These are phyloP conservation scores for Misopates orontium DNA, from an alignment of 257 asterid species.

Conservation along the genomic window DNA sequence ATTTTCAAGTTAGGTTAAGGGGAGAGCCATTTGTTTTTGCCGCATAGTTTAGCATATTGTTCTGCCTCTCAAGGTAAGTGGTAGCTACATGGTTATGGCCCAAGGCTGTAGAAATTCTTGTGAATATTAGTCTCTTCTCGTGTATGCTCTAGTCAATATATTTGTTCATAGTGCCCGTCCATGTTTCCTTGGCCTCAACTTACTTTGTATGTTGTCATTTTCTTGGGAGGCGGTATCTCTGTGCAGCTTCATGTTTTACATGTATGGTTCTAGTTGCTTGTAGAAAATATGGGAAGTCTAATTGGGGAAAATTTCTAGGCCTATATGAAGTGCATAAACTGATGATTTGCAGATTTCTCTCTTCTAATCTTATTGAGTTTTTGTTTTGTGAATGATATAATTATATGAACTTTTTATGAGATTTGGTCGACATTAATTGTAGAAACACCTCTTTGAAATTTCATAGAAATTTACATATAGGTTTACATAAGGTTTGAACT, in stretches of 20 bases:
- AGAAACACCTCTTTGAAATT: neutral
- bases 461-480: too few relatives aligned
- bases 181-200: constrained; percentile 21
- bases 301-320: neutral
- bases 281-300: neutral
- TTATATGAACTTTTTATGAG: too few relatives aligned
- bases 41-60: constrained; percentile 36
- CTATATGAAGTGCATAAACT: too few relatives aligned
- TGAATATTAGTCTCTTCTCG: constrained; percentile 46
- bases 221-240: neutral
- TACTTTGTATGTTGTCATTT: constrained; percentile 25
- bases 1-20: constrained; percentile 38
- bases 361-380: too few relatives aligned
- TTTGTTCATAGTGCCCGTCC: constrained; percentile 31
- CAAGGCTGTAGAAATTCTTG: constrained; percentile 73
- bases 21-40: constrained; percentile 47
- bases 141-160: constrained; percentile 31
- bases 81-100: constrained; percentile 67
- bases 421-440: neutral
- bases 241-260: neutral
- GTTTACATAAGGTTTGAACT: too few relatives aligned
- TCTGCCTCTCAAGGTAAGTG: constrained; percentile 37
- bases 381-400: too few relatives aligned
- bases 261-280: neutral
- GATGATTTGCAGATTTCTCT: too few relatives aligned